Evolutionary conservation across 2,329 filamentous ascomycete genomes (phyloP).

Genomic region (Paraphoma chrysanthemicola): DNA sequence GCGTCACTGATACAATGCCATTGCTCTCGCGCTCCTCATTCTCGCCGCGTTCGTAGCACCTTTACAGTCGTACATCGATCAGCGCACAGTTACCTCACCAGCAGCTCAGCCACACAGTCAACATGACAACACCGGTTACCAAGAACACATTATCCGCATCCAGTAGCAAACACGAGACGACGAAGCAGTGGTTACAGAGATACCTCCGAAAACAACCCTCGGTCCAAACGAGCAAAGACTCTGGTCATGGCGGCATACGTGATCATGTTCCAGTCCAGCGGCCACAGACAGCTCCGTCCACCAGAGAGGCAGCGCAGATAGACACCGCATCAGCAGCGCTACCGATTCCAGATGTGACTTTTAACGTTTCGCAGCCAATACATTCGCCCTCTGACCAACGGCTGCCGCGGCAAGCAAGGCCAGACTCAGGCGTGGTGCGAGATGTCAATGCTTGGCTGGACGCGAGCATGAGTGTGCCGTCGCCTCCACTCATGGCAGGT

Average conservation of each 20-base stretch:
- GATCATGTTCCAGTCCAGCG: conserved; percentile 19
- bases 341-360: not conserved
- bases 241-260: conserved; percentile 5
- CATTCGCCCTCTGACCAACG: conserved; percentile 9
- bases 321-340: conserved; percentile 4
- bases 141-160: conserved; percentile 15
- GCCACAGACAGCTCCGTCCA: conserved; percentile 35
- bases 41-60: conserved; percentile 9
- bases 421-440: conserved; percentile 31
- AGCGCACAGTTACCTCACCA: conserved; percentile 18
- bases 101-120: conserved; percentile 14
- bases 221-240: conserved; percentile 13
- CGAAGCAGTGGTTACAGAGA: conserved; percentile 36
- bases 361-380: conserved; percentile 13
- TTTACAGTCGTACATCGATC: conserved; percentile 21
- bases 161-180: conserved; percentile 19
- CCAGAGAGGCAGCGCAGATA: not conserved
- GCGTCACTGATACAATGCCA: not conserved
- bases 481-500: conserved; percentile 42
- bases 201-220: conserved; percentile 28
- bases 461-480: conserved; percentile 31
- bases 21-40: not conserved
- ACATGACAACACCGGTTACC: conserved; percentile 30
- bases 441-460: conserved; percentile 45
- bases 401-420: conserved; percentile 28